These are phyloP conservation scores for Pittosporum tobira DNA, from an alignment of 129 eudicot species.

Conservation along the genomic window DNA sequence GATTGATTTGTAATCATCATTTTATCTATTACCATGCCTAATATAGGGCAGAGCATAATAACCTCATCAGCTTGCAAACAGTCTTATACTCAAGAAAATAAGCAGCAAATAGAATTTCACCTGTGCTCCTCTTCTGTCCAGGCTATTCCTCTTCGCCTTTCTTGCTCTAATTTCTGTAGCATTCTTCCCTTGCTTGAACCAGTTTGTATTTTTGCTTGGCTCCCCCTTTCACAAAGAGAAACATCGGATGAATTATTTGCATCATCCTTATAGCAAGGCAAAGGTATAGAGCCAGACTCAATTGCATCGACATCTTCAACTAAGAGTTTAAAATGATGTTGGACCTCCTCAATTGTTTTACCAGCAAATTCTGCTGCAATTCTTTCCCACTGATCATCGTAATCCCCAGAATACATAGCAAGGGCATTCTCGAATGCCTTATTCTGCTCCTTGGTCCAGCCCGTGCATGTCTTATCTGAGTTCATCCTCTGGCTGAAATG, in stretches of 20 bases:
- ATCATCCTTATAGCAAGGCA: conserved; percentile 6
- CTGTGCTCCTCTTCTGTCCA: conserved; percentile 12
- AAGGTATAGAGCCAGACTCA: conserved; percentile 13
- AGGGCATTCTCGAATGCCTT: conserved; percentile 18
- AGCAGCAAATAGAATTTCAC: background rate
- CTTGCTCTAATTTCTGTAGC: background rate
- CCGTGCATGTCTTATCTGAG: background rate
- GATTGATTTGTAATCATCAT: no score
- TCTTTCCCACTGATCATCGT: conserved; percentile 5
- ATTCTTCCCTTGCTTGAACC: background rate
- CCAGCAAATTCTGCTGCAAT: conserved; percentile 14
- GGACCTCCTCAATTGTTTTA: conserved; percentile 14
- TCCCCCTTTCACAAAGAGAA: background rate
- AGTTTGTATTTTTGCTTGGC: conserved; percentile 2
- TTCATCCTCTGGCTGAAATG: background rate
- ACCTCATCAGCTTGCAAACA: no score
- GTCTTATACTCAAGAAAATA: no score
- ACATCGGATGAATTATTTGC: background rate
- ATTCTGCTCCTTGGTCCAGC: conserved; percentile 21
- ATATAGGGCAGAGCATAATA: no score
- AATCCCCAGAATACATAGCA: conserved; percentile 11
- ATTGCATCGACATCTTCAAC: conserved; percentile 17
- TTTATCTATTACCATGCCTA: no score
- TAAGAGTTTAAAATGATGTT: conserved; percentile 11
- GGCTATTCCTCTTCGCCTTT: conserved; percentile 10